phyloP scores from a whole-genome alignment of 345 rosid genomes.

The Viola odorata region DNA sequence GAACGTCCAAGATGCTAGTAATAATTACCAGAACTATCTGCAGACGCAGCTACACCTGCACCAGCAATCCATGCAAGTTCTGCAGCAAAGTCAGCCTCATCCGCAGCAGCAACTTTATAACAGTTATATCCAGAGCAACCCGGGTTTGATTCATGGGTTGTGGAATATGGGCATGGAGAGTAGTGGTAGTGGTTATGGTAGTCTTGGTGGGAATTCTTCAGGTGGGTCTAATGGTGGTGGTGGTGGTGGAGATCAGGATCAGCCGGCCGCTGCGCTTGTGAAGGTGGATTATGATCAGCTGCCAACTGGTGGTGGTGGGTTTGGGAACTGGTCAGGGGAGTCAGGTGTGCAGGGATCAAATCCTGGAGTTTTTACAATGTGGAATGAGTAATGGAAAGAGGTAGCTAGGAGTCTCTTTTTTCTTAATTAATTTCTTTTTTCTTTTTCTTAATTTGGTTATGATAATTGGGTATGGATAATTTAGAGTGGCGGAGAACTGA shows the following conservation, averaged over 20 bases:
- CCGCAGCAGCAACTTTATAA: conserved; percentile 61
- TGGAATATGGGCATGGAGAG: conserved; percentile 41
- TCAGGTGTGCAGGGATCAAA: conserved; percentile 61
- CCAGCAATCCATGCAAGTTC: conserved; percentile 40
- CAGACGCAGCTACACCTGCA: conserved; percentile 80
- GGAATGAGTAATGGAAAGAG: conserved; percentile 53
- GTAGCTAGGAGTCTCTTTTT: background rate
- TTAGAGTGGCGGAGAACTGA: background rate
- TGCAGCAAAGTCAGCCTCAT: conserved; percentile 31
- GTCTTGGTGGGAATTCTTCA: conserved; percentile 40
- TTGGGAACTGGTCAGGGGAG: conserved; percentile 67
- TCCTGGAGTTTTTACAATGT: conserved; percentile 74
- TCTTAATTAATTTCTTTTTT: no score
- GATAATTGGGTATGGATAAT: background rate
- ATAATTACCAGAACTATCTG: conserved; percentile 49
- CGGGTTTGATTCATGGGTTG: conserved; percentile 64
- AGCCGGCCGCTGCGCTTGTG: conserved; percentile 52
- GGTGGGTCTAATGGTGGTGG: conserved; percentile 56
- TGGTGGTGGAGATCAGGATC: conserved; percentile 50
- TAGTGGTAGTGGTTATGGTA: conserved; percentile 36
- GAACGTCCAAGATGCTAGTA: conserved; percentile 44
- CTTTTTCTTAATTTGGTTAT: background rate
- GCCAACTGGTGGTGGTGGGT: conserved; percentile 26
- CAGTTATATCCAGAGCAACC: conserved; percentile 60
- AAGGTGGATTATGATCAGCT: conserved; percentile 94